phyloP scores from a whole-genome alignment of 495 filamentous ascomycete species.

The Oidiodendron maius region DNA sequence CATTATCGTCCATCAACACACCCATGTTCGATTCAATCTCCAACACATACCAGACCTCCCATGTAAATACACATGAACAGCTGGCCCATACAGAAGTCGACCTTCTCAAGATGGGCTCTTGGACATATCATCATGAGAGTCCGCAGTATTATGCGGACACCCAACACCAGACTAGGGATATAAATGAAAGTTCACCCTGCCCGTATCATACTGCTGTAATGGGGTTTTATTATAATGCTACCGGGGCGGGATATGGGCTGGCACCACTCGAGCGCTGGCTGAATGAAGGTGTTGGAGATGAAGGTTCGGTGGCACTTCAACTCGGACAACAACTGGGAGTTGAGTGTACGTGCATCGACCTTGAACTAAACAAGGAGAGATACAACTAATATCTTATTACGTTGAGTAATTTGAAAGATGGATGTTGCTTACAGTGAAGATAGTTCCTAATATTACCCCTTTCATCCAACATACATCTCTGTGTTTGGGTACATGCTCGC shows the following conservation, averaged over 20 bases:
- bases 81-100: conserved; percentile 1
- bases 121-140: conserved; percentile 4
- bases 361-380: no score
- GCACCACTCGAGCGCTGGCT: conserved; percentile 8
- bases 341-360: conserved; percentile 3
- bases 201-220: background rate
- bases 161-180: background rate
- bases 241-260: conserved; percentile 2
- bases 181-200: conserved; percentile 1
- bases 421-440: no score
- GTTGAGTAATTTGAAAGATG: no score
- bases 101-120: conserved; percentile 3
- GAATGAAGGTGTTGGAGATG: background rate
- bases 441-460: no score
- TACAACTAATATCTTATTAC: no score
- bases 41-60: background rate
- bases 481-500: no score
- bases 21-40: background rate
- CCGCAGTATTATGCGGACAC: background rate
- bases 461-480: no score
- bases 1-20: conserved; percentile 1
- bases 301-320: conserved; percentile 2
- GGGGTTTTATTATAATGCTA: background rate
- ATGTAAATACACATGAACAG: background rate
- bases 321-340: background rate